Conservation (phyloP, 495 filamentous ascomycete genomes). For the Penicillium macrosclerotiorum region DNA sequence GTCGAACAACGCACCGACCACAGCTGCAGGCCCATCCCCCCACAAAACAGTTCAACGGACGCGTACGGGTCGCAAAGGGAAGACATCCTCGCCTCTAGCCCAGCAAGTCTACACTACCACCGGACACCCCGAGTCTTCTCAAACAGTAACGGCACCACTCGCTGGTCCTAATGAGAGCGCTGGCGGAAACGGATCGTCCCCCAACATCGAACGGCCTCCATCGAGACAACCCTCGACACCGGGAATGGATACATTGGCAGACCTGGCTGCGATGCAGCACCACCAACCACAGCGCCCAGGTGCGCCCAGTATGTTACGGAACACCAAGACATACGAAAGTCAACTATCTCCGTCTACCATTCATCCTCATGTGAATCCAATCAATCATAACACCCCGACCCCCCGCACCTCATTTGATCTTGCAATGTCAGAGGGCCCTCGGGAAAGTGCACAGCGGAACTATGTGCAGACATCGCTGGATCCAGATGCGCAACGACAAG, state of each 20-base stretch:
- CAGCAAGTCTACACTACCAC: constrained; percentile 40
- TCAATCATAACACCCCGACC: constrained; percentile 50
- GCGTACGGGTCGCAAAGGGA: constrained; percentile 34
- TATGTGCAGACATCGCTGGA: constrained; percentile 53
- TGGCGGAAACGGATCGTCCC: constrained; percentile 32
- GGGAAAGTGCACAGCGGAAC: constrained; percentile 45
- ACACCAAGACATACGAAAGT: constrained; percentile 45
- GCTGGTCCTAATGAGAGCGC: constrained; percentile 27
- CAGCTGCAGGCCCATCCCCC: constrained; percentile 28
- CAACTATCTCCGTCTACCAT: constrained; percentile 50
- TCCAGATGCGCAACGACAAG: constrained; percentile 49
- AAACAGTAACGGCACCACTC: constrained; percentile 22
- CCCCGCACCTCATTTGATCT: constrained; percentile 56
- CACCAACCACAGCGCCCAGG: constrained; percentile 53
- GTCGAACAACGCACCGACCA: constrained; percentile 28
- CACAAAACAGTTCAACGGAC: constrained; percentile 36
- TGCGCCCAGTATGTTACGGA: constrained; percentile 41
- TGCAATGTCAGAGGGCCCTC: constrained; percentile 54
- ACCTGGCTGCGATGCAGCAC: constrained; percentile 65
- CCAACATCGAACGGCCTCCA: constrained; percentile 30
- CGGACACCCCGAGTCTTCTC: constrained; percentile 34
- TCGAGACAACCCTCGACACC: constrained; percentile 54
- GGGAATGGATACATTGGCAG: constrained; percentile 65
- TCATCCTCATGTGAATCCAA: constrained; percentile 46
- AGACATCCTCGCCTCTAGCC: constrained; percentile 43